Evolutionary conservation across 176 grass and related monocot genomes (phyloP).

Genomic region (Carex littledalei): DNA sequence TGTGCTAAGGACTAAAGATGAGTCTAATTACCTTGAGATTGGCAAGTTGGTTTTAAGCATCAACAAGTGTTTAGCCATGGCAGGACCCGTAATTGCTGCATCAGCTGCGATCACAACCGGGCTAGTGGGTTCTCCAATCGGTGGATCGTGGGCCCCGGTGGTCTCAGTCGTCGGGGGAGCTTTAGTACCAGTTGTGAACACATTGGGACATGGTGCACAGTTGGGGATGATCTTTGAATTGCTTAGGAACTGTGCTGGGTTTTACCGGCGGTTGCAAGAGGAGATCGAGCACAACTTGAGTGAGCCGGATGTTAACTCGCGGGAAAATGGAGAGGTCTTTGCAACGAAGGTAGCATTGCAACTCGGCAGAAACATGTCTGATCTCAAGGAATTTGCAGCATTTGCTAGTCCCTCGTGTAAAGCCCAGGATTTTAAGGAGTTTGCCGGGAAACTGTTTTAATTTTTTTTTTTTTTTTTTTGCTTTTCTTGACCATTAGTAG

Average conservation of each 20-base stretch:
- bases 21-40: not conserved
- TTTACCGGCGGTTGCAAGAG: constrained; percentile 23
- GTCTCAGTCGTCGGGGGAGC: constrained; percentile 21
- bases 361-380: constrained; percentile 18
- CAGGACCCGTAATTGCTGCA: constrained; percentile 21
- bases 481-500: not conserved
- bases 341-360: constrained; percentile 32
- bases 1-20: constrained; percentile 26
- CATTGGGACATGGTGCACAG: constrained; percentile 33
- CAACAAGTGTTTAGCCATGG: constrained; percentile 19
- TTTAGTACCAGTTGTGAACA: constrained; percentile 21
- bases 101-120: not conserved
- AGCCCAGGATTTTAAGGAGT: constrained; percentile 5
- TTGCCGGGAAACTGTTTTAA: constrained; percentile 26
- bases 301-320: constrained; percentile 2
- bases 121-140: not conserved
- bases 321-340: constrained; percentile 40
- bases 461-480: not conserved
- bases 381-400: constrained; percentile 14
- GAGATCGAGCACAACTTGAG: constrained; percentile 28
- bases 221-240: constrained; percentile 39
- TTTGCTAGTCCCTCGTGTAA: not conserved
- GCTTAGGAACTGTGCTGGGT: constrained; percentile 31
- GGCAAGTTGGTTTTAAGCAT: not conserved
- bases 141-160: constrained; percentile 6